Percentiles rank a stretch among this genome's conserved stretches.
These are phyloP conservation scores for Pseudocercospora cruenta DNA, from an alignment of 2,329 filamentous ascomycete genomes.

Conservation along the genomic window DNA sequence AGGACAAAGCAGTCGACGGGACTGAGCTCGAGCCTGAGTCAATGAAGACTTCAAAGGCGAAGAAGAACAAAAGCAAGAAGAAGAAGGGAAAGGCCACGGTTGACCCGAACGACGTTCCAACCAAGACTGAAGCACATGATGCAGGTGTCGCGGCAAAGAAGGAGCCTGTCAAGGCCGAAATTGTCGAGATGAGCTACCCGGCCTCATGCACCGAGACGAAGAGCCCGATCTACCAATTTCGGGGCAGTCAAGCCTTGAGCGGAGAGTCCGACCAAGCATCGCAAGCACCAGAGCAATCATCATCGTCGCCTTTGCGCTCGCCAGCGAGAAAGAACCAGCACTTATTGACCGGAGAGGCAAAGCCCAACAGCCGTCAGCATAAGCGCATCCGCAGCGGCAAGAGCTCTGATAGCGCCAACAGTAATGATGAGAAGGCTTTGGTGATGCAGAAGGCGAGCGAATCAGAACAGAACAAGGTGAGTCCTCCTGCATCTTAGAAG, in stretches of 20 bases:
- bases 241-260: background rate
- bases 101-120: background rate
- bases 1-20: background rate
- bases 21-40: conserved; percentile 4
- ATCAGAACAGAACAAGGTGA: conserved; percentile 12
- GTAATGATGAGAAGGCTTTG: conserved; percentile 12
- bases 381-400: conserved; percentile 7
- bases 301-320: background rate
- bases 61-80: conserved; percentile 18
- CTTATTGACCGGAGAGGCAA: conserved; percentile 8
- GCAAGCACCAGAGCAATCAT: background rate
- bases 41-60: conserved; percentile 17
- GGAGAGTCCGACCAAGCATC: background rate
- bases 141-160: background rate
- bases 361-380: background rate
- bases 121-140: background rate
- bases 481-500: conserved; percentile 6
- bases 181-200: conserved; percentile 19
- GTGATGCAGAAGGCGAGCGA: conserved; percentile 9
- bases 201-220: conserved; percentile 12
- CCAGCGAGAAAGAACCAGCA: background rate
- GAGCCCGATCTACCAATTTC: conserved; percentile 8
- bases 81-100: conserved; percentile 3
- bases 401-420: conserved; percentile 19
- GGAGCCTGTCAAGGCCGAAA: background rate